These are phyloP conservation scores for Globisporangium spiculum DNA, from an alignment of 352 stramenopile genomes.

Conservation along the genomic window DNA sequence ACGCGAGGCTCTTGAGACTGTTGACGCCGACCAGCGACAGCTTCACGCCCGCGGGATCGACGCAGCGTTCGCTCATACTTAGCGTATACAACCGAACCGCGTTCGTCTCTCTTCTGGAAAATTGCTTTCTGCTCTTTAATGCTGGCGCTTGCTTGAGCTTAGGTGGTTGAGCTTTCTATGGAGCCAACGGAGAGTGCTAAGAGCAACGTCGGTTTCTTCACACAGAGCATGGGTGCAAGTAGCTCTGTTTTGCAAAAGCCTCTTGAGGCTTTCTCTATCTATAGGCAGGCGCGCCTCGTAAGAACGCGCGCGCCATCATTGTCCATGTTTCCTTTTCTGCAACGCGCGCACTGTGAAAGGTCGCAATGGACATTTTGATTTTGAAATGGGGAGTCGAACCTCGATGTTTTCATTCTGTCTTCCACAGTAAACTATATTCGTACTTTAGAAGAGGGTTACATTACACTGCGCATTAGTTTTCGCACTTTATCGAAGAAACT, in stretches of 20 bases:
- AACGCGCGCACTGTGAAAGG: not conserved
- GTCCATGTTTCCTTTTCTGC: not conserved
- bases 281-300: not conserved
- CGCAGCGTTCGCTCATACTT: not conserved
- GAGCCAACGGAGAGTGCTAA: not conserved
- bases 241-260: not conserved
- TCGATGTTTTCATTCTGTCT: not conserved
- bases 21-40: not conserved
- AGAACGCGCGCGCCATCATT: not conserved
- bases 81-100: not conserved
- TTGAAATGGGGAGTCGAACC: not conserved
- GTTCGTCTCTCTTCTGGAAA: not conserved
- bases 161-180: not conserved
- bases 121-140: not conserved
- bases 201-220: not conserved
- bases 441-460: not conserved
- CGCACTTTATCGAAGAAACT: not conserved
- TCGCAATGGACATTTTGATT: not conserved
- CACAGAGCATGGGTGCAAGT: not conserved
- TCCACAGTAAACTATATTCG: not conserved
- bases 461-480: not conserved
- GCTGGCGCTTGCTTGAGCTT: not conserved
- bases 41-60: not conserved
- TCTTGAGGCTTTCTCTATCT: not conserved
- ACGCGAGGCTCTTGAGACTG: constrained; percentile 5